Evolutionary conservation across 208 protist genomes (phyloP), one percentile per base, ranked within the genome.

Genomic region (Angomonas desouzai): DNA sequence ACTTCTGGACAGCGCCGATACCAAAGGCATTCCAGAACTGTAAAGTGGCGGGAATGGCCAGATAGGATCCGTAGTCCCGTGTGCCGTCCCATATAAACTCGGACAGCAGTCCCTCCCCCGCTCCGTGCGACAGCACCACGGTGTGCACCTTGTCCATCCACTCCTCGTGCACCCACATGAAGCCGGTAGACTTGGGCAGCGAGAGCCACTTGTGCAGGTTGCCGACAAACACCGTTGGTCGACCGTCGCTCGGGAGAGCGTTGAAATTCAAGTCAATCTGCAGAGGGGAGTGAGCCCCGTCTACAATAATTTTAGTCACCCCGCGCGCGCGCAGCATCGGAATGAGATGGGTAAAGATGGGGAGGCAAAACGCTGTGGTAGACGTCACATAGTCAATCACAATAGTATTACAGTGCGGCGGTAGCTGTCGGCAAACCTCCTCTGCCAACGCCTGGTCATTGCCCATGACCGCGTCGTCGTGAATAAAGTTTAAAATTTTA

Each of bases 151-250:
- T 53, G n/a, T 81, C 71, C 43, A 70, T 53, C 40, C 70, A 64
- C 9, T 72, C 72, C 2, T 30, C 23, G 22, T 85, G 64, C 25
- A 92, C 81, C 83, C 85, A 94, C 69, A 96, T 81, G 66, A 92
- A 93, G 34, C 87, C 93, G n/a, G 68, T 81, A 4, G 90, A 85
- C 72, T 94, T 94, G 55, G 91, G 80, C 9, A 74, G 66, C 22
- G 78, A 93, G 56, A 94, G 85, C 91, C 93, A 97, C 71, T 97
- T 97, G 79, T 97, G 93, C 29, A 90, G 69, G 61, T 96, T 96
- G 4, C 83, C 87, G 16, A 91, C 77, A 73, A 89, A 96, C 3
- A 91, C 64, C 38, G 74, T 93, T 6, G 83, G 88, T 69, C 82
- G 77, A 29, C 66, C 69, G 62, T 81, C 68, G 2, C 48, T 30